Conservation (phyloP, 2,329 filamentous ascomycete species). For the Geosmithia putterillii region DNA sequence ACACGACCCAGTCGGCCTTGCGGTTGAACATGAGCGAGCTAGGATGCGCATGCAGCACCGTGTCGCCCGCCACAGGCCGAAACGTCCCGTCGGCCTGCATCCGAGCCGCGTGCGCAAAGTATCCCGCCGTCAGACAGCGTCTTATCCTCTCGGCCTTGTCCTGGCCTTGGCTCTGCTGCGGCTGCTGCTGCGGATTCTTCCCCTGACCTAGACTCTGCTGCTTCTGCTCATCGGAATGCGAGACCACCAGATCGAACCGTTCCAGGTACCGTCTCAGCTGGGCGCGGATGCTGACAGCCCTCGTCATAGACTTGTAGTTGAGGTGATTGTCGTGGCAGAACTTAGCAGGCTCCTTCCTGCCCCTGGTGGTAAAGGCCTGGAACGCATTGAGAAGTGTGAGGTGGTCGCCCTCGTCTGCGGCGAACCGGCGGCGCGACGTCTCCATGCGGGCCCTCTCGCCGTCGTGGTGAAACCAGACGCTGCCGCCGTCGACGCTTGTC, state of each 20-base stretch:
- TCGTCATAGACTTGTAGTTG: constrained; percentile 73
- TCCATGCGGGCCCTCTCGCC: constrained; percentile 57
- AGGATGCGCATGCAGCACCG: constrained; percentile 75
- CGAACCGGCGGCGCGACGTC: constrained; percentile 65
- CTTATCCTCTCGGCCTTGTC: constrained; percentile 63
- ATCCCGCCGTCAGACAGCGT: constrained; percentile 77
- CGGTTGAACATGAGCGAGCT: constrained; percentile 92
- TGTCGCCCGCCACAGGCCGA: constrained; percentile 68
- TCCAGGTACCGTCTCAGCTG: constrained; percentile 83
- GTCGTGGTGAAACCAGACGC: constrained; percentile 71
- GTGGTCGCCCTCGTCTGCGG: constrained; percentile 88
- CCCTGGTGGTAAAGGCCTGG: constrained; percentile 72
- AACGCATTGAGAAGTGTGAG: constrained; percentile 90
- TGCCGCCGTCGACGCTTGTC: constrained; percentile 59
- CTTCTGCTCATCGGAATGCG: constrained; percentile 38
- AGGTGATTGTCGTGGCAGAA: constrained; percentile 83
- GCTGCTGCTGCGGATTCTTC: neutral
- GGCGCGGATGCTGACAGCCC: constrained; percentile 73
- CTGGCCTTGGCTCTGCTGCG: constrained; percentile 13
- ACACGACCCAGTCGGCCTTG: constrained; percentile 93
- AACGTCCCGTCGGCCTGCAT: constrained; percentile 94
- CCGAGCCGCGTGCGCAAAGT: constrained; percentile 83
- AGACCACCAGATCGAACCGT: constrained; percentile 62
- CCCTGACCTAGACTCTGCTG: no score
- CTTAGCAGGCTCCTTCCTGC: constrained; percentile 62